Conservation (phyloP, 257 asterid genomes). For the Apocynum venetum region DNA sequence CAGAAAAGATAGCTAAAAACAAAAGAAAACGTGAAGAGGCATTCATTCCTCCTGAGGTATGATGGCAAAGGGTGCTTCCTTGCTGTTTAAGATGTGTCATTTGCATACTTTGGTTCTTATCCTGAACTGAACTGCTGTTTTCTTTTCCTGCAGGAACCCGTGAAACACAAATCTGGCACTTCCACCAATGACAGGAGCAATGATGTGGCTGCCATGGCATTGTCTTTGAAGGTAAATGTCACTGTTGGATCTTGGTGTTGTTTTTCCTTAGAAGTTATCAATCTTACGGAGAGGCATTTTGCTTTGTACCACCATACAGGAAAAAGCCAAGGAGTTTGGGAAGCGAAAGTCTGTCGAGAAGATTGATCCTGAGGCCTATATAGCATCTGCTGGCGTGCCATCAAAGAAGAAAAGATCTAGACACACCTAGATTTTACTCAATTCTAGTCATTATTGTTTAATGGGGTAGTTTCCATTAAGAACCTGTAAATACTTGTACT, state of each 20-base stretch:
- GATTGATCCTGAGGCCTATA: conserved; percentile 54
- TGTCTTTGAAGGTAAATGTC: conserved; percentile 61
- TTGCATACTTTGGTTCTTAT: not conserved
- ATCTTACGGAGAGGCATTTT: not conserved
- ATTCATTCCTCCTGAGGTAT: conserved; percentile 85
- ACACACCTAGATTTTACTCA: not conserved
- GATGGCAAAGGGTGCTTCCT: conserved; percentile 10
- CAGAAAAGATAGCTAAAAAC: conserved; percentile 63
- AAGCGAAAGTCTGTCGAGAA: conserved; percentile 51
- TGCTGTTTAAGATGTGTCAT: not conserved
- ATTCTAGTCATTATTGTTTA: not conserved
- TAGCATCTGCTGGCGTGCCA: conserved; percentile 43
- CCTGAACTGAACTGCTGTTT: not conserved
- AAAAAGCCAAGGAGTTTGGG: conserved; percentile 60
- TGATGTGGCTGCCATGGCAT: conserved; percentile 54
- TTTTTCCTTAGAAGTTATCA: not conserved
- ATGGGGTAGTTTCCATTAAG: not conserved
- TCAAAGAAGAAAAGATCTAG: conserved; percentile 49
- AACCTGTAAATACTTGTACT: not conserved
- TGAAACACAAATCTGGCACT: conserved; percentile 19
- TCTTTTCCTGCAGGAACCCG: conserved; percentile 50
- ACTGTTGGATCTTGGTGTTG: not conserved
- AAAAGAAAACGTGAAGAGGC: conserved; percentile 76
- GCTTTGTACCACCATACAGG: conserved; percentile 34
- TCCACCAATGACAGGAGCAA: conserved; percentile 28